Evolutionary conservation across 768 basidiomycete genomes (phyloP), one percentile per base, ranked within the genome.

Genomic region (Lentinula boryana): DNA sequence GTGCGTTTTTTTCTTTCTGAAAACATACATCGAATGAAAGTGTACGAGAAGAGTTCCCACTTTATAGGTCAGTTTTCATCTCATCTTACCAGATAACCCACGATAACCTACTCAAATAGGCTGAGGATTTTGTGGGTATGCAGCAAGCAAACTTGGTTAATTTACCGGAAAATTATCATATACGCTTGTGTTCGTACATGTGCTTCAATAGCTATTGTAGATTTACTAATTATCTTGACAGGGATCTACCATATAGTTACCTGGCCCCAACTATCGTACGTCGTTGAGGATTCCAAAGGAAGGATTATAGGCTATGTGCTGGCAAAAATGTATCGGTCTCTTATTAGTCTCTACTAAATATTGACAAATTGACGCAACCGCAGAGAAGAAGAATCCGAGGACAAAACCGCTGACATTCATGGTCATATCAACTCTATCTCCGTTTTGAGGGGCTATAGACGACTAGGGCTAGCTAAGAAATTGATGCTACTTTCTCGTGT

Each of bases 361-460:
- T 53, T 13, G 16, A n/a, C 18, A 8, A 31, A 15, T 2, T 1
- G 31, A 16, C 31, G 7, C 21, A 5, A 21, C n/a, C n/a, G 15
- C 44, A 76, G 72, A 36, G 77, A 78, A 16, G 76, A 76, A 63
- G 71, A 71, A 40, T 62, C 63, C 51, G 81, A 81, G 60, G 84
- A 84, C 54, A 83, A 85, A 31, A 80, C 80, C 1, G 79, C 81
- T 23, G 82, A 85, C 23, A 78, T 84, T 0, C 90, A 95, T 64
- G 95, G 95, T 0, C 95, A 98, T 68, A 92, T 98, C 68, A 98
- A 95, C 13, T 97, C 95, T 4, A 98, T 98, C 68, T 96, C 94
- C 0, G 95, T 98, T 2, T 76, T 98, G 36, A 81, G 95, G 62
- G 87, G 91, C 13, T 93, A 97, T 69, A 80, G 95, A 48, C 83